Base-by-base conservation (phyloP, 169 alveolate species). In the Cryptosporidium ubiquitum region DNA sequence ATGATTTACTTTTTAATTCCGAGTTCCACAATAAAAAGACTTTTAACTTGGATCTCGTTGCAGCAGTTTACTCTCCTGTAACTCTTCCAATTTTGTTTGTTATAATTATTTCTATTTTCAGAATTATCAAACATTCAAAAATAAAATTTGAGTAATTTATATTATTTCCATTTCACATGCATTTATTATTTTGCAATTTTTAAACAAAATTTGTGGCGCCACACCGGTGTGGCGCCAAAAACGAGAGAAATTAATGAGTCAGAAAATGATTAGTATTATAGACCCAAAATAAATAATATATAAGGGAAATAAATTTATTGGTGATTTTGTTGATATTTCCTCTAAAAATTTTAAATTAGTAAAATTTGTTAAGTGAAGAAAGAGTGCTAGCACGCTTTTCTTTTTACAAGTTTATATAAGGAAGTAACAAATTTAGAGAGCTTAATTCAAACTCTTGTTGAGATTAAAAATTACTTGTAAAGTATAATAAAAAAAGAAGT, bases 1-100 rank as follows among this genome's bases (percentile, higher is more conserved):
- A 73, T 58, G 33, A 73, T 55, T 52, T 73, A 29, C 70, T 73
- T 10, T 73, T 55, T 73, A 73, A 73, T 55, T 16, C 58, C 5
- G 85, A 73, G 23, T 47, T 73, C 29, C 57, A 52, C 44, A 73
- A 73, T 26, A 33, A 35, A 5, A 73, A 73, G 26, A 52, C 85
- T 10, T 73, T n/a, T 23, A 55, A 73, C 40, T 18, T n/a, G 6
- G 85, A 73, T 39, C 70, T 73, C 7, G 33, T 39, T 5, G 14
- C 37, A 20, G 69, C 85, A 18, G 42, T 73, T 4, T 73, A 55
- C 49, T 58, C 61, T 33, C 85, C 85, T 7, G 35, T 58, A 5
- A 33, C 35, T 2, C 55, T 58, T 57, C 85, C 85, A 0, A 26
- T 73, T 9, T 7, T 57, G 5, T 55, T 73, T 18, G 5, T 73